Evolutionary conservation across 257 asterid genomes (phyloP).

Genomic region (Solanum sejunctum): DNA sequence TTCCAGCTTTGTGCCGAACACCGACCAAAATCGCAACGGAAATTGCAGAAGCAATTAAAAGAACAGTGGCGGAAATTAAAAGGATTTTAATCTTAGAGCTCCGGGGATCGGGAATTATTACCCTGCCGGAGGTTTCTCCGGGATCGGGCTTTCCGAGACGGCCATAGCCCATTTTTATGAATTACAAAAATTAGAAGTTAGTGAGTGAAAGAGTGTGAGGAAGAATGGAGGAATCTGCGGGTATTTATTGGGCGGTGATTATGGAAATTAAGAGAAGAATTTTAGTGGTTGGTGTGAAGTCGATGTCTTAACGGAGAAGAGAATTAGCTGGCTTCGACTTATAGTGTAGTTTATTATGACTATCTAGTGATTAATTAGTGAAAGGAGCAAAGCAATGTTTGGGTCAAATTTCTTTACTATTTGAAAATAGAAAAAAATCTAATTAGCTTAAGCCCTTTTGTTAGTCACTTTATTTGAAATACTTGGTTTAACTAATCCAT

Average conservation of each 20-base stretch:
- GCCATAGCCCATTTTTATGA: slow-evolving; percentile 41
- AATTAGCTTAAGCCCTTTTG: too few species aligned
- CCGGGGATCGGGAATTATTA: slow-evolving; percentile 6
- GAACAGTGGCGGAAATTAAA: slow-evolving; percentile 34
- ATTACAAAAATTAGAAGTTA: neutral
- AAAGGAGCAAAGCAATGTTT: neutral
- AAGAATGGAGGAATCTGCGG: neutral
- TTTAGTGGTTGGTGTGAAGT: slow-evolving; percentile 27
- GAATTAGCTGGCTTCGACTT: slow-evolving; percentile 29
- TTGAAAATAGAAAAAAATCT: neutral
- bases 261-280: neutral
- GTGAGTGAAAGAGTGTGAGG: neutral
- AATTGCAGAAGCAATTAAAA: slow-evolving; percentile 38
- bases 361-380: neutral
- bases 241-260: neutral
- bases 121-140: slow-evolving; percentile 22
- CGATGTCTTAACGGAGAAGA: slow-evolving; percentile 14
- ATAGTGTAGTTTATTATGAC: neutral
- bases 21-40: slow-evolving; percentile 37
- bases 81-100: slow-evolving; percentile 32
- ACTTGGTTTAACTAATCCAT: neutral
- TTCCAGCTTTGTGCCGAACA: slow-evolving; percentile 13
- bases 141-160: slow-evolving; percentile 29
- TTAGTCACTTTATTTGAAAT: neutral
- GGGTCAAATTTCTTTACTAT: neutral